Evolutionary conservation across 2,329 filamentous ascomycete species (phyloP).

Genomic region (Scytalidium lignicola): DNA sequence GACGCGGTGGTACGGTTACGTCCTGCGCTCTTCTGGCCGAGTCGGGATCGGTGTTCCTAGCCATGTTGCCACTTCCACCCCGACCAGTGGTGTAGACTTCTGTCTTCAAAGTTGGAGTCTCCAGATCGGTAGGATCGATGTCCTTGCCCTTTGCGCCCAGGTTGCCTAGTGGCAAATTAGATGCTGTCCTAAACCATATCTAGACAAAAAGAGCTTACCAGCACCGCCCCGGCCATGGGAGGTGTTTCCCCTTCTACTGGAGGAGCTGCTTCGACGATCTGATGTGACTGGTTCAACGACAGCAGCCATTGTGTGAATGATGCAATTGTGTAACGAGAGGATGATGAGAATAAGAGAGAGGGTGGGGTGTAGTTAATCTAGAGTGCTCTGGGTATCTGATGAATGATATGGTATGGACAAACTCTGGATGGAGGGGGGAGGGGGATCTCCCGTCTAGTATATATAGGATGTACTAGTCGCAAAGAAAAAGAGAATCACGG

Average conservation of each 20-base stretch:
- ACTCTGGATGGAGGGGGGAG: background rate
- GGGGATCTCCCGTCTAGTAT: background rate
- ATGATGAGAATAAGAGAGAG: too few species aligned
- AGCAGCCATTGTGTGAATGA: slow-evolving; percentile 25
- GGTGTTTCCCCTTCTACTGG: slow-evolving; percentile 10
- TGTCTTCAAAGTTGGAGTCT: slow-evolving; percentile 78
- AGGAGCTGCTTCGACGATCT: slow-evolving; percentile 15
- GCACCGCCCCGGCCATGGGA: slow-evolving; percentile 77
- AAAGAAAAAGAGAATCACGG: slow-evolving; percentile 1
- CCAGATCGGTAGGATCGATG: slow-evolving; percentile 58
- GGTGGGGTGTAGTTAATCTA: too few species aligned
- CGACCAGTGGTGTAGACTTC: slow-evolving; percentile 85
- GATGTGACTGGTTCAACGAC: slow-evolving; percentile 12
- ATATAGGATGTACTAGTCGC: background rate
- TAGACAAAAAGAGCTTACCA: slow-evolving; percentile 34
- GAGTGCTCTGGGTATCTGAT: too few species aligned
- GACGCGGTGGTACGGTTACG: slow-evolving; percentile 50
- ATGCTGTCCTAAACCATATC: background rate
- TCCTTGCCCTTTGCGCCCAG: slow-evolving; percentile 50
- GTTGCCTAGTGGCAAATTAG: slow-evolving; percentile 46
- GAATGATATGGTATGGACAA: too few species aligned
- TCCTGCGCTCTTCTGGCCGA: slow-evolving; percentile 80
- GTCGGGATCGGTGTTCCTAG: slow-evolving; percentile 61
- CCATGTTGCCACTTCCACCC: slow-evolving; percentile 86
- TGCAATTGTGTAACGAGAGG: too few species aligned